phyloP scores from a whole-genome alignment of 2,329 filamentous ascomycete species.

The Penicillium rolfsii region DNA sequence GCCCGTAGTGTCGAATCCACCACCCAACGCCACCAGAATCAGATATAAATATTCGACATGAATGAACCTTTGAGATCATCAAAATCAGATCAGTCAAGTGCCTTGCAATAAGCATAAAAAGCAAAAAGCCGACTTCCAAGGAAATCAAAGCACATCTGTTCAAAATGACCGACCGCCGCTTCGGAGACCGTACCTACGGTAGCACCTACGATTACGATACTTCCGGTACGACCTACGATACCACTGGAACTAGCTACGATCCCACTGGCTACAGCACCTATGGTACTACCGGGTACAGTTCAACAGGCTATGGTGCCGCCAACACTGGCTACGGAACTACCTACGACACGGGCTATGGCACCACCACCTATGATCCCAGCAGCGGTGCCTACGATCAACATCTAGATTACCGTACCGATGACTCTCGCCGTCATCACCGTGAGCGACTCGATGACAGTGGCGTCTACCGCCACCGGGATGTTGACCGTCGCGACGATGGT shows the following conservation, averaged over 20 bases:
- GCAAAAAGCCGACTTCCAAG: not conserved
- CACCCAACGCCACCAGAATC: constrained; percentile 22
- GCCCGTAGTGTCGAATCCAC: not conserved
- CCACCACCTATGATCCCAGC: constrained; percentile 31
- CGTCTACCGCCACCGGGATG: constrained; percentile 39
- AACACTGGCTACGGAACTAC: constrained; percentile 27
- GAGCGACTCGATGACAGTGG: constrained; percentile 37
- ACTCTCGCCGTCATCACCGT: constrained; percentile 34
- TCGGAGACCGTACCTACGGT: constrained; percentile 11
- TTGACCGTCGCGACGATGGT: constrained; percentile 37
- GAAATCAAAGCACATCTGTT: constrained; percentile 11
- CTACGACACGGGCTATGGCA: constrained; percentile 34
- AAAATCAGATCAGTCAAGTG: not conserved
- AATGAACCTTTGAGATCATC: not conserved
- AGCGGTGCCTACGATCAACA: constrained; percentile 41
- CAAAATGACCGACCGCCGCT: constrained; percentile 26
- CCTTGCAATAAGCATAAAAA: not conserved
- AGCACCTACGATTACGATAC: constrained; percentile 23
- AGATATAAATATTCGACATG: constrained; percentile 19
- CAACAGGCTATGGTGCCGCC: constrained; percentile 21
- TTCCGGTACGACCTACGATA: constrained; percentile 20
- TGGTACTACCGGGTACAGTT: constrained; percentile 19
- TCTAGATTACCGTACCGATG: constrained; percentile 37
- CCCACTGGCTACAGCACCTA: constrained; percentile 27
- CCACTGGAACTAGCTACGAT: constrained; percentile 31